A percentile compares a stretch with the other conserved stretches of the same genome.
phyloP scores from a whole-genome alignment of 1,284 basidiomycete genomes.

The Tranzscheliella williamsii region DNA sequence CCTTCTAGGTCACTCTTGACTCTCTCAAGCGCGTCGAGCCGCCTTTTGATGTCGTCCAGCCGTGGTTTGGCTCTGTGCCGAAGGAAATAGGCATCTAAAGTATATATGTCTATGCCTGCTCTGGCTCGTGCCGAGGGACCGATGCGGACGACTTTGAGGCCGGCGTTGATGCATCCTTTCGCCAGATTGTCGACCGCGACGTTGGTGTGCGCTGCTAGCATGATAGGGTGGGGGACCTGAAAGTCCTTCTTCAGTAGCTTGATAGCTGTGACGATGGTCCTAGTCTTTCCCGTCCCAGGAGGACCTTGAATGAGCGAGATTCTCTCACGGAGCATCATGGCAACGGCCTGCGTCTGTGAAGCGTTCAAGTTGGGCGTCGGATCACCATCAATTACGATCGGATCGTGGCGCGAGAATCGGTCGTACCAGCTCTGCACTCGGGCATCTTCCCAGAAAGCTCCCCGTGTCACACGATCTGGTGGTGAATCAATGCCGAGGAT shows the following conservation, averaged over 20 bases:
- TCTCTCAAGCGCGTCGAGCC: slow-evolving; percentile 23
- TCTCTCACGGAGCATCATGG: slow-evolving; percentile 79
- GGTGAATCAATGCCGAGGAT: slow-evolving; percentile 66
- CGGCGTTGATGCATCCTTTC: slow-evolving; percentile 67
- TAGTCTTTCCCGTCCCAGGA: slow-evolving; percentile 93
- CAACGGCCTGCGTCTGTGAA: slow-evolving; percentile 81
- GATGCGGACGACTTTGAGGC: slow-evolving; percentile 76
- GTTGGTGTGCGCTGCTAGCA: slow-evolving; percentile 90
- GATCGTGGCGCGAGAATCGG: slow-evolving; percentile 63
- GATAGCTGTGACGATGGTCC: slow-evolving; percentile 83
- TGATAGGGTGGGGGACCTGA: slow-evolving; percentile 77
- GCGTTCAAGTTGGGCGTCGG: slow-evolving; percentile 74
- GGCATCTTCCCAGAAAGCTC: slow-evolving; percentile 68
- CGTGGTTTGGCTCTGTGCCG: slow-evolving; percentile 67
- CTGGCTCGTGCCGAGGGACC: slow-evolving; percentile 68
- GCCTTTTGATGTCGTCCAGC: slow-evolving; percentile 61
- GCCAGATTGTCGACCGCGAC: slow-evolving; percentile 92
- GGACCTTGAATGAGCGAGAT: slow-evolving; percentile 87
- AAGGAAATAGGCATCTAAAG: slow-evolving; percentile 72
- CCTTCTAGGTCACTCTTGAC: slow-evolving; percentile 29
- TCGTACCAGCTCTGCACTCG: slow-evolving; percentile 61
- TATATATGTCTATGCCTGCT: slow-evolving; percentile 67
- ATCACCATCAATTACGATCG: slow-evolving; percentile 77
- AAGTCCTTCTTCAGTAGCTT: slow-evolving; percentile 84
- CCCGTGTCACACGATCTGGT: slow-evolving; percentile 65